These are phyloP conservation scores for Graphilbum fragrans DNA, from an alignment of 2,329 filamentous ascomycete genomes.

Conservation along the genomic window DNA sequence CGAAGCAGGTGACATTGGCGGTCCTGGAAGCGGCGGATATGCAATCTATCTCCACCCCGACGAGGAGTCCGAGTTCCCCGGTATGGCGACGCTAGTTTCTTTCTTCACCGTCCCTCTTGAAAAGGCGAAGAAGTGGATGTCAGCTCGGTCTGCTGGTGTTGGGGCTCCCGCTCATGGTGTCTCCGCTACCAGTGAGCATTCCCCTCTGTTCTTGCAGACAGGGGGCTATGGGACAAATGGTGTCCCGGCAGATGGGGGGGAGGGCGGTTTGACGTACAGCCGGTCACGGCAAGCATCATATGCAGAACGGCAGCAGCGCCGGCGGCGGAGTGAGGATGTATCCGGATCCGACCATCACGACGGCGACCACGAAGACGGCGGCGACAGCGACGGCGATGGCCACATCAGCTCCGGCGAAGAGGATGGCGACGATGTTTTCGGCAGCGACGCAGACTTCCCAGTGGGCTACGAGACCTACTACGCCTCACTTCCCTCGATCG, in stretches of 20 bases:
- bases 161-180: neutral
- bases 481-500: slow-evolving; percentile 37
- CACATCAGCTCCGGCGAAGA: slow-evolving; percentile 26
- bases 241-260: neutral
- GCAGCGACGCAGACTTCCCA: slow-evolving; percentile 30
- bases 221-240: slow-evolving; percentile 9
- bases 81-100: slow-evolving; percentile 45
- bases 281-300: slow-evolving; percentile 7
- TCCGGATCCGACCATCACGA: neutral
- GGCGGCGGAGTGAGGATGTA: neutral
- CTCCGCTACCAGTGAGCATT: slow-evolving; percentile 7
- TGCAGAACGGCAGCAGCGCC: slow-evolving; percentile 7
- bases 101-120: slow-evolving; percentile 36
- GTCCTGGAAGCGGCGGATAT: slow-evolving; percentile 49
- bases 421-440: slow-evolving; percentile 23
- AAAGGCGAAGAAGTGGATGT: slow-evolving; percentile 40
- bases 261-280: neutral
- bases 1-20: slow-evolving; percentile 43
- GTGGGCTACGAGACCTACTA: slow-evolving; percentile 42
- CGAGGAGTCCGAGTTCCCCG: slow-evolving; percentile 45
- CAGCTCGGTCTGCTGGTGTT: slow-evolving; percentile 6
- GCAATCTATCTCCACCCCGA: slow-evolving; percentile 65
- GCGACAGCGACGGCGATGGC: slow-evolving; percentile 14
- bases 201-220: slow-evolving; percentile 16
- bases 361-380: neutral